These are phyloP conservation scores for Aspergillus melleus DNA, from an alignment of 2,329 filamentous ascomycete species.

Conservation along the genomic window DNA sequence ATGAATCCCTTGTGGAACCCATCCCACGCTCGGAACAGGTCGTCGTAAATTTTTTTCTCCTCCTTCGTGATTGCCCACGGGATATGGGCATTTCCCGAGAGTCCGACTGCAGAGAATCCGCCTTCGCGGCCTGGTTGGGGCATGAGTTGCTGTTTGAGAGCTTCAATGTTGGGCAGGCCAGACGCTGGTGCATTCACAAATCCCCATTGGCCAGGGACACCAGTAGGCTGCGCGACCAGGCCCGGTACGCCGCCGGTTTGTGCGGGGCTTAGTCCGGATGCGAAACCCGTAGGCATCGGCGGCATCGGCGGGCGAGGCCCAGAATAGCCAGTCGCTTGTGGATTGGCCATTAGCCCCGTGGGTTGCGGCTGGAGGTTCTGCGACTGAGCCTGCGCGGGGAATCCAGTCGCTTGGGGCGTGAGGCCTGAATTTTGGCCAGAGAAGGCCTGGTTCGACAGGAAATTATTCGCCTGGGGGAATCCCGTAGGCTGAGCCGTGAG, in stretches of 20 bases:
- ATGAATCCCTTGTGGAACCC: conserved; percentile 91
- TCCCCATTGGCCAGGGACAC: conserved; percentile 94
- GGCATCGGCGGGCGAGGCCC: conserved; percentile 79
- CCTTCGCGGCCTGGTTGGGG: conserved; percentile 90
- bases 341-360: conserved; percentile 70
- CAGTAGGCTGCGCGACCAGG: conserved; percentile 91
- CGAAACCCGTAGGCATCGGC: conserved; percentile 76
- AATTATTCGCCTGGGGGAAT: conserved; percentile 66
- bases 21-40: conserved; percentile 95
- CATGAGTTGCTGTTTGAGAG: conserved; percentile 93
- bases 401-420: conserved; percentile 43
- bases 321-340: conserved; percentile 75
- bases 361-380: conserved; percentile 65
- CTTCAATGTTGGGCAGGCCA: conserved; percentile 90
- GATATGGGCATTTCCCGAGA: conserved; percentile 91
- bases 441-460: conserved; percentile 56
- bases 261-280: conserved; percentile 58
- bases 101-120: conserved; percentile 77
- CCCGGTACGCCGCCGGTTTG: conserved; percentile 69
- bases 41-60: conserved; percentile 95
- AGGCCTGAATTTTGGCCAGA: conserved; percentile 39
- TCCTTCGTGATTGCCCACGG: conserved; percentile 99
- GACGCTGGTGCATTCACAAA: conserved; percentile 89
- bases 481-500: conserved; percentile 56
- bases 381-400: conserved; percentile 48